phyloP scores from a whole-genome alignment of 495 filamentous ascomycete genomes.

The Daldinia caldariorum region DNA sequence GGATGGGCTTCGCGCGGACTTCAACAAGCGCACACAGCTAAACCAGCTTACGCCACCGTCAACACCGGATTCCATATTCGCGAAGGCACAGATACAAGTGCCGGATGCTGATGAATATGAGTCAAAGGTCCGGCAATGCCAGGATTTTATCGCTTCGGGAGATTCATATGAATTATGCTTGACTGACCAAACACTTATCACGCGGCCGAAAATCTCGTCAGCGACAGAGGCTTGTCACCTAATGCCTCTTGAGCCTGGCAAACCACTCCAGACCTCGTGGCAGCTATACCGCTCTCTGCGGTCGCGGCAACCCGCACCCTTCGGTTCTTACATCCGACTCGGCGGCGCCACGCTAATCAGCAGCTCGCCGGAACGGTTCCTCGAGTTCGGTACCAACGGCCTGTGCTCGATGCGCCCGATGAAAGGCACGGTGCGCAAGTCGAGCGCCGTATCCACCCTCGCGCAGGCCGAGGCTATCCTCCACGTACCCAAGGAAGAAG shows the following conservation, averaged over 20 bases:
- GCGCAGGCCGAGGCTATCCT: conserved; percentile 74
- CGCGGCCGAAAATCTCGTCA: conserved; percentile 46
- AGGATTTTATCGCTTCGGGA: conserved; percentile 75
- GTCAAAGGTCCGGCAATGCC: conserved; percentile 71
- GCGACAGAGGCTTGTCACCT: conserved; percentile 24
- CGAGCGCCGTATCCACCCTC: conserved; percentile 63
- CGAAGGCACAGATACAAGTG: conserved; percentile 42
- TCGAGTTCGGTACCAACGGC: conserved; percentile 71
- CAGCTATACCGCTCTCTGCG: conserved; percentile 76
- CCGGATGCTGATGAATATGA: conserved; percentile 69
- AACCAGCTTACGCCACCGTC: conserved; percentile 43
- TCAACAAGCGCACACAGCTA: conserved; percentile 32
- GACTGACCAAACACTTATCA: conserved; percentile 75
- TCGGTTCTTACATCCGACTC: conserved; percentile 83
- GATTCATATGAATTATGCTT: conserved; percentile 95
- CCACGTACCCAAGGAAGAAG: conserved; percentile 83
- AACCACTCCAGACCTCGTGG: conserved; percentile 62
- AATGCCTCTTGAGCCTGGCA: conserved; percentile 25
- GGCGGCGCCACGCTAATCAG: conserved; percentile 75
- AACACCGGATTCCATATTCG: conserved; percentile 32
- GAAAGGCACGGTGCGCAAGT: conserved; percentile 92
- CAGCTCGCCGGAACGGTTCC: conserved; percentile 92
- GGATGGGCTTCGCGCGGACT: conserved; percentile 39
- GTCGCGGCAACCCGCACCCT: conserved; percentile 81
- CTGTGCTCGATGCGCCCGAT: conserved; percentile 80